Conservation (phyloP, 768 basidiomycete genomes). For the Zangia roseola region DNA sequence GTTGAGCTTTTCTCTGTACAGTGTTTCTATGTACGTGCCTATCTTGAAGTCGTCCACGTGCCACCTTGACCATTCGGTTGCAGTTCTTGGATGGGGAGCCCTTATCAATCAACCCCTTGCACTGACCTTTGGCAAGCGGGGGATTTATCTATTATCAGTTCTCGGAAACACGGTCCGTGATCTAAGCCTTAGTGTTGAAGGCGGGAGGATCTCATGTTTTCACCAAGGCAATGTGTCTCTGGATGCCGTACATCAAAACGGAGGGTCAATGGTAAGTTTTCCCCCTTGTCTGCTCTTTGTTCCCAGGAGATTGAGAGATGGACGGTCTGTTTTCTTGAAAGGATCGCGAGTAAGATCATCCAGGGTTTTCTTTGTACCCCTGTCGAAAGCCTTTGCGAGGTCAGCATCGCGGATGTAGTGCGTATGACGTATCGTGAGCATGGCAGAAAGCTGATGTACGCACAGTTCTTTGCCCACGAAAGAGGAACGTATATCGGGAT, state of each 20-base stretch:
- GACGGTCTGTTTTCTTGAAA: background rate
- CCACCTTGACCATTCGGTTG: background rate
- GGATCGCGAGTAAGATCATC: slow-evolving; percentile 21
- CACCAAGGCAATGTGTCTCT: slow-evolving; percentile 18
- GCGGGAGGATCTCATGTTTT: background rate
- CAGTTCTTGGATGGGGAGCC: slow-evolving; percentile 19
- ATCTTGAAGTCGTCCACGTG: background rate
- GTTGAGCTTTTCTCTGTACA: background rate
- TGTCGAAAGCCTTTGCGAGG: slow-evolving; percentile 22
- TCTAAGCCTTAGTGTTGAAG: background rate
- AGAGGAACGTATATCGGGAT: slow-evolving; percentile 20
- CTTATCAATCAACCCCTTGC: slow-evolving; percentile 21
- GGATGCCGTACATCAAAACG: slow-evolving; percentile 20
- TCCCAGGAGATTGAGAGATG: background rate
- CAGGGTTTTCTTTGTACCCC: slow-evolving; percentile 22
- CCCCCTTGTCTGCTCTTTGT: too few species aligned
- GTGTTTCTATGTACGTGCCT: slow-evolving; percentile 17
- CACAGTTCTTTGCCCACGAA: slow-evolving; percentile 21
- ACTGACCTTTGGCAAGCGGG: slow-evolving; percentile 19
- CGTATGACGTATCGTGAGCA: background rate
- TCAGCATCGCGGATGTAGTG: slow-evolving; percentile 19
- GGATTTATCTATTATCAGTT: slow-evolving; percentile 19
- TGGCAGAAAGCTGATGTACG: background rate
- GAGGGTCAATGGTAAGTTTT: slow-evolving; percentile 15
- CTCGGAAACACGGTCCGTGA: slow-evolving; percentile 16